Evolutionary conservation across 768 basidiomycete genomes (phyloP), one percentile per base, ranked within the genome.

Genomic region (Podaxis rugospora): DNA sequence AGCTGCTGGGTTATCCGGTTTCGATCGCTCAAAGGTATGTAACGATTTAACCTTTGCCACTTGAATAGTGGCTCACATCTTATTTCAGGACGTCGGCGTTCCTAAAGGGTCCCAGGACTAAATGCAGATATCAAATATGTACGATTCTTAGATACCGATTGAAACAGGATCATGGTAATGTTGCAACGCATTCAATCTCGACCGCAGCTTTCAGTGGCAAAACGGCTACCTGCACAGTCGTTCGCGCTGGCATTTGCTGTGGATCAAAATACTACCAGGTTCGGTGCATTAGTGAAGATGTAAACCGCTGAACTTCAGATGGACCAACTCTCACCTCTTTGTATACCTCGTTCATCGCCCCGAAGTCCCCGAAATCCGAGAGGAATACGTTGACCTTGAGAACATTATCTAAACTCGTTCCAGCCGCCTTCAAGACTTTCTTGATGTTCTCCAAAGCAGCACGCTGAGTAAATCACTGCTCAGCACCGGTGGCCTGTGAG

Each of bases 1-100:
- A 11, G 81, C 90, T 1, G 88, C 92, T 9, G 93, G 92, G 1
- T 72, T 90, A 56, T 74, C 81, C 55, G 71, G 72, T 2, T 76
- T 81, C 51, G 73, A 77, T 59, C 72, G 72, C 42, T 66, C 57
- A 50, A 74, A 75, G 66, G 78, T 76, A 60, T 51, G 70, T 50
- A 18, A 14, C 16, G 13, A 47, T 14, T 13, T 2, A 7, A 18
- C 27, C 23, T 21, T 23, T 23, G 27, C 3, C 18, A 44, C 9
- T 44, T 5, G n/a, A 9, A 7, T 10, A 13, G 16, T 6, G 6
- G 3, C 39, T 44, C 16, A 44, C 14, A 6, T 7, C 18, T 49
- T 49, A 32, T 14, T 25, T 2, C 11, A 49, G 47, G 47, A 49
- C 21, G 47, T 23, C 9, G 7, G 25, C 10, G 47, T 23, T 23